Conservation (phyloP, 2,329 filamentous ascomycete species). For the Hymenotorrendiella dingleyae region DNA sequence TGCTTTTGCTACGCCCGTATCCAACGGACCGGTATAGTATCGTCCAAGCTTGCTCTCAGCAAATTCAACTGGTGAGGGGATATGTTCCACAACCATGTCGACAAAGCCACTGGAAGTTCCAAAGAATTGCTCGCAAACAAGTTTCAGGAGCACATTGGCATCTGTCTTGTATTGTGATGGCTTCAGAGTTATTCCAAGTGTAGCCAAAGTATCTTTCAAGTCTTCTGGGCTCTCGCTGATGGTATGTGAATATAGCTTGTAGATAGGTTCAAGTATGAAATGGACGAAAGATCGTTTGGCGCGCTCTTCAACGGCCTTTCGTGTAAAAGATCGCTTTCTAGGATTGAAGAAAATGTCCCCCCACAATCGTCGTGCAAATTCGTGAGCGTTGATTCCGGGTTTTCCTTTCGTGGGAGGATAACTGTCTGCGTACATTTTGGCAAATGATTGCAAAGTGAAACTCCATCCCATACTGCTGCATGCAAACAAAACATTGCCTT, state of each 20-base stretch:
- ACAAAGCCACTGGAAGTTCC: slow-evolving; percentile 85
- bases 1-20: slow-evolving; percentile 71
- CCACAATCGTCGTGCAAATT: slow-evolving; percentile 85
- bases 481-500: slow-evolving; percentile 96
- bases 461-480: slow-evolving; percentile 94
- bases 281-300: slow-evolving; percentile 86
- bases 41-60: slow-evolving; percentile 71
- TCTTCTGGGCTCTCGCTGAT: slow-evolving; percentile 86
- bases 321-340: slow-evolving; percentile 80
- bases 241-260: slow-evolving; percentile 94
- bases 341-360: slow-evolving; percentile 97
- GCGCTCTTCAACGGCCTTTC: slow-evolving; percentile 75
- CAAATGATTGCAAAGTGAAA: slow-evolving; percentile 89
- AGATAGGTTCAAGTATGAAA: slow-evolving; percentile 93
- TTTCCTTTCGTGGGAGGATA: slow-evolving; percentile 44
- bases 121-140: slow-evolving; percentile 95
- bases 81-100: slow-evolving; percentile 86
- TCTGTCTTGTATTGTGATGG: slow-evolving; percentile 88
- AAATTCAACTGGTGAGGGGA: slow-evolving; percentile 79
- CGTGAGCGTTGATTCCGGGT: slow-evolving; percentile 67
- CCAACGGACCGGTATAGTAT: slow-evolving; percentile 87
- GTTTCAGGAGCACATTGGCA: slow-evolving; percentile 78
- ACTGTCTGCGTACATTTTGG: slow-evolving; percentile 90
- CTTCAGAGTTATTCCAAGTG: slow-evolving; percentile 79
- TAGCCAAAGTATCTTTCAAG: slow-evolving; percentile 70